Conservation (phyloP, 352 stramenopile species). For the Aphanomyces euteiches region DNA sequence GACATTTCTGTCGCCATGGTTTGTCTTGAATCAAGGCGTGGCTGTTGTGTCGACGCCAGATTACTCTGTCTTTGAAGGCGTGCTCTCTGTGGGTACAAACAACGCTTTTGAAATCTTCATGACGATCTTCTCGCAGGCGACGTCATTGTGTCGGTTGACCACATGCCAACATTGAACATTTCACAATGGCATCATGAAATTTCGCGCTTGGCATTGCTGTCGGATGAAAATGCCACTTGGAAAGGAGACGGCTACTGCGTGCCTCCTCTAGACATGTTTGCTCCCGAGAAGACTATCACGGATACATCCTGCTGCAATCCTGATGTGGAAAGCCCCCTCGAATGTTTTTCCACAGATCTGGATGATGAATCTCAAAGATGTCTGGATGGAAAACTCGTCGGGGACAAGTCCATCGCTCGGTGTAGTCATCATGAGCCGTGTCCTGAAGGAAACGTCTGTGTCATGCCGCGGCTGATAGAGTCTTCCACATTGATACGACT, state of each 20-base stretch:
- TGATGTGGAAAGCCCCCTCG: conserved; percentile 21
- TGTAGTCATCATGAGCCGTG: not conserved
- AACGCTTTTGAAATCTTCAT: not conserved
- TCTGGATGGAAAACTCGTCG: conserved; percentile 26
- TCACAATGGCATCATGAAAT: conserved; percentile 6
- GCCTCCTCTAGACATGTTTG: not conserved
- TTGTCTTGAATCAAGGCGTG: conserved; percentile 19
- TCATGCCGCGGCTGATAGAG: conserved; percentile 3
- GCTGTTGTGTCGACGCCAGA: conserved; percentile 21
- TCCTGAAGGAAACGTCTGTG: not conserved
- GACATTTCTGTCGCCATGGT: conserved; percentile 23
- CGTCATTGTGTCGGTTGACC: conserved; percentile 25
- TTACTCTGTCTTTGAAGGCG: conserved; percentile 23
- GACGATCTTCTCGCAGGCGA: not conserved
- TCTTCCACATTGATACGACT: conserved; percentile 15
- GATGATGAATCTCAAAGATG: not conserved
- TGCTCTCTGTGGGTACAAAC: conserved; percentile 12
- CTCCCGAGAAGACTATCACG: not conserved
- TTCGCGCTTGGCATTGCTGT: conserved; percentile 9
- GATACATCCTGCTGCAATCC: conserved; percentile 24
- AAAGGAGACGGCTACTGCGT: conserved; percentile 26
- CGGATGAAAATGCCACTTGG: conserved; percentile 16
- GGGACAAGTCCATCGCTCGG: not conserved
- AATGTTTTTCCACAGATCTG: conserved; percentile 12
- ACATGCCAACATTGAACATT: conserved; percentile 6